phyloP scores from a whole-genome alignment of 1,284 basidiomycete genomes.

The Papiliotrema laurentii region DNA sequence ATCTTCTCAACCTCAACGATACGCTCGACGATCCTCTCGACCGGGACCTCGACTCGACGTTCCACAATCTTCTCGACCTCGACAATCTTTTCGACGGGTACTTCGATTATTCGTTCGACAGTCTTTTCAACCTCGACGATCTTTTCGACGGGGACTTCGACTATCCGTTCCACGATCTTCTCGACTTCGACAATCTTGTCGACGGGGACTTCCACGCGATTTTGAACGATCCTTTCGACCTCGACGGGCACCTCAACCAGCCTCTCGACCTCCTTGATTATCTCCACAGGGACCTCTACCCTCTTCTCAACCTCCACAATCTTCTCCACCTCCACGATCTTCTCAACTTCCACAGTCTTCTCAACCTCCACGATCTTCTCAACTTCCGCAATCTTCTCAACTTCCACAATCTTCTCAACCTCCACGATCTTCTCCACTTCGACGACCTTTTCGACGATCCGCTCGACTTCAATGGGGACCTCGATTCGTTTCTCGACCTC shows the following conservation, averaged over 20 bases:
- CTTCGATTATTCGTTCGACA: slow-evolving; percentile 26
- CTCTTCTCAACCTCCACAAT: slow-evolving; percentile 27
- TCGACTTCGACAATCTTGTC: slow-evolving; percentile 34
- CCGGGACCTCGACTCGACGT: slow-evolving; percentile 33
- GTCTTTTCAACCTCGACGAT: slow-evolving; percentile 27
- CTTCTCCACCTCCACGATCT: slow-evolving; percentile 41
- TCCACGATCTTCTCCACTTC: slow-evolving; percentile 43
- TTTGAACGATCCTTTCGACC: slow-evolving; percentile 39
- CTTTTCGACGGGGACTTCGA: slow-evolving; percentile 31
- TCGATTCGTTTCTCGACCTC: slow-evolving; percentile 44
- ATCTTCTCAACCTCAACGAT: slow-evolving; percentile 49
- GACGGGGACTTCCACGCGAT: slow-evolving; percentile 39
- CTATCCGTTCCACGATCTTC: slow-evolving; percentile 22
- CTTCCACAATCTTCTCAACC: slow-evolving; percentile 29
- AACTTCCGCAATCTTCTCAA: slow-evolving; percentile 34
- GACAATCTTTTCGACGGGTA: slow-evolving; percentile 27
- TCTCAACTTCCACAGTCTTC: slow-evolving; percentile 45
- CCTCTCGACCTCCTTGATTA: slow-evolving; percentile 26
- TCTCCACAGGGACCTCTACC: slow-evolving; percentile 34
- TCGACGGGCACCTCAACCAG: slow-evolving; percentile 21
- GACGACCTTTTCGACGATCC: slow-evolving; percentile 36
- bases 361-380: slow-evolving; percentile 36
- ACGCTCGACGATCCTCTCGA: slow-evolving; percentile 20
- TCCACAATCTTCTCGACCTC: slow-evolving; percentile 42
- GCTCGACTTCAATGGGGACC: slow-evolving; percentile 35